These are phyloP conservation scores for Actinomucor elegans DNA, from an alignment of 371 early-diverging fungal species.

Conservation along the genomic window DNA sequence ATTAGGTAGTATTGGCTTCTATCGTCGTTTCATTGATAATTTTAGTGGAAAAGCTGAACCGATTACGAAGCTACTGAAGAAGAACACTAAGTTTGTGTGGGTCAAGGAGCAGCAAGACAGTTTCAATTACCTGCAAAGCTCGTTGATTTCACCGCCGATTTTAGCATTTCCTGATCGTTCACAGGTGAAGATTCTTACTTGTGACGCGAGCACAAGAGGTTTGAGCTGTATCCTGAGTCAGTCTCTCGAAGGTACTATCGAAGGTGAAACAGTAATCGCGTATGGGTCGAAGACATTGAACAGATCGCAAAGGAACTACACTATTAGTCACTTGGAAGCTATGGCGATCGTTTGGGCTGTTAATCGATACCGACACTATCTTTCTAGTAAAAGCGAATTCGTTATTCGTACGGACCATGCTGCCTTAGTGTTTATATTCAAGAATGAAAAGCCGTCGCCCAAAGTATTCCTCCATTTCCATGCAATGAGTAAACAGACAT, in stretches of 20 bases:
- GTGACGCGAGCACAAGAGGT: constrained; percentile 34
- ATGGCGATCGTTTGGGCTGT: constrained; percentile 25
- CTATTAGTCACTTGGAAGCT: background rate
- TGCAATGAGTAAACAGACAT: no score
- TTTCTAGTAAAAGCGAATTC: constrained; percentile 22
- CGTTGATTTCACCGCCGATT: constrained; percentile 23
- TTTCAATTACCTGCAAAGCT: constrained; percentile 17
- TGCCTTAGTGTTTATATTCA: constrained; percentile 16
- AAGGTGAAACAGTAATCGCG: constrained; percentile 18
- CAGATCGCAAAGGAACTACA: constrained; percentile 13
- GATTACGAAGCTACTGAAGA: constrained; percentile 15
- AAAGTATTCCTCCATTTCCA: no score
- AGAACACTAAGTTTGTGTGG: constrained; percentile 21
- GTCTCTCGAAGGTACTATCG: constrained; percentile 17
- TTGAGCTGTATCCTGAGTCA: constrained; percentile 39
- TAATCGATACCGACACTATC: constrained; percentile 27
- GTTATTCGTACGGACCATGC: constrained; percentile 34
- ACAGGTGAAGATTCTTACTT: constrained; percentile 26
- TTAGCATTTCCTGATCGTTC: constrained; percentile 22
- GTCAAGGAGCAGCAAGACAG: constrained; percentile 8
- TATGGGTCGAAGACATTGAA: constrained; percentile 22
- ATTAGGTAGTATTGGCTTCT: constrained; percentile 34
- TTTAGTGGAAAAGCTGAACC: constrained; percentile 18
- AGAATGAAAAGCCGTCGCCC: constrained; percentile 6
- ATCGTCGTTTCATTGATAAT: constrained; percentile 31